Percentiles rank a stretch among this genome's conserved stretches.
These are phyloP conservation scores for Diaporthe vaccinii DNA, from an alignment of 2,329 filamentous ascomycete genomes.

Conservation along the genomic window DNA sequence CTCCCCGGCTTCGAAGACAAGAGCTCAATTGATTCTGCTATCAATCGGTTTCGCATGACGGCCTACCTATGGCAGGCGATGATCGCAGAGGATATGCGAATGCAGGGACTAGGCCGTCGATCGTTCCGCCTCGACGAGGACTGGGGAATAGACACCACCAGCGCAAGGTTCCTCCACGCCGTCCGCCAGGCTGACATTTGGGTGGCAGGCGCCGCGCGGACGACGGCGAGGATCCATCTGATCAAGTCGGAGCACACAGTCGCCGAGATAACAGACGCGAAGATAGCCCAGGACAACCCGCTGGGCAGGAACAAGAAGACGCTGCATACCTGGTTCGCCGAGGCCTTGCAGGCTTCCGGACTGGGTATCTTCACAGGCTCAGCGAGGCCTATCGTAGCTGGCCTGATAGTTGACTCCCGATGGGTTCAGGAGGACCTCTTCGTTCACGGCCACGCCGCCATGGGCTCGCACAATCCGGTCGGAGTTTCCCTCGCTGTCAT, in stretches of 20 bases:
- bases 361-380: rapidly evolving
- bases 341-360: not conserved
- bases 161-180: not conserved
- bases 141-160: not conserved
- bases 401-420: not conserved
- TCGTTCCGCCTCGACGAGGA: conserved; percentile 2
- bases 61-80: conserved; percentile 10
- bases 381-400: not conserved
- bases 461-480: not conserved
- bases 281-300: not conserved
- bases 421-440: not conserved
- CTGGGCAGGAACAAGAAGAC: not conserved
- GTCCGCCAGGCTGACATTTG: not conserved
- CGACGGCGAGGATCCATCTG: not conserved
- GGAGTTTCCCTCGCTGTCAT: not conserved
- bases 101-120: not conserved
- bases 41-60: not conserved
- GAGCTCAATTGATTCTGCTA: not conserved
- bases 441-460: not conserved
- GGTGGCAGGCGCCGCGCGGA: not conserved
- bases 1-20: not conserved
- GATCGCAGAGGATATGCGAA: conserved; percentile 4
- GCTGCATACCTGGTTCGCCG: not conserved
- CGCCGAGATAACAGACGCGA: not conserved
- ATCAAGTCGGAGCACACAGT: not conserved